Conservation (phyloP, 2,329 filamentous ascomycete species). For the Torrubiella hemipterigena region DNA sequence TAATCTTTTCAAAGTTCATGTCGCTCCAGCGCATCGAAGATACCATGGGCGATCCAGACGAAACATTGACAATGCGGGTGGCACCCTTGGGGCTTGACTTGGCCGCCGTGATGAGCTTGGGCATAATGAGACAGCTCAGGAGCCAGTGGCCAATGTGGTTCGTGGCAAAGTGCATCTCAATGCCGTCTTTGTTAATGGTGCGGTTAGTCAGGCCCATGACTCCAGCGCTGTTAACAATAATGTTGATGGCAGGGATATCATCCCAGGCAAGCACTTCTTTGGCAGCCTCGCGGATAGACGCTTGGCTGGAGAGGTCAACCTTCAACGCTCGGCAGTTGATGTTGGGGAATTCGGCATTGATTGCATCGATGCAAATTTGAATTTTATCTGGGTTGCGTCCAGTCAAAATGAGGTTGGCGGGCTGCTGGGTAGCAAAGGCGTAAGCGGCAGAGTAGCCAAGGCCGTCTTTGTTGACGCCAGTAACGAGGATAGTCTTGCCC, state of each 20-base stretch:
- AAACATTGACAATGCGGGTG: constrained; percentile 28
- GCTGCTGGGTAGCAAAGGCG: constrained; percentile 13
- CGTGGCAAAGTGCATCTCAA: constrained; percentile 22
- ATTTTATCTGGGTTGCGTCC: constrained; percentile 25
- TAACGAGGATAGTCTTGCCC: constrained; percentile 22
- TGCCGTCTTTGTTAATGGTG: constrained; percentile 19
- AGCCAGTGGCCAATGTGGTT: constrained; percentile 26
- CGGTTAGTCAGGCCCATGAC: constrained; percentile 21
- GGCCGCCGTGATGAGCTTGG: constrained; percentile 19
- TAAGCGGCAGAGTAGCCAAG: constrained; percentile 24
- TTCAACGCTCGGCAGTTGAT: constrained; percentile 19
- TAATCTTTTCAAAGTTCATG: constrained; percentile 25
- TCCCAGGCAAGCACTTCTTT: constrained; percentile 15
- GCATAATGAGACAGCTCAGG: constrained; percentile 21
- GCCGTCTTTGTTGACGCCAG: constrained; percentile 20
- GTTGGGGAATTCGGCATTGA: constrained; percentile 17
- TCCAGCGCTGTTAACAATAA: constrained; percentile 26
- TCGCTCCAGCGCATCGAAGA: constrained; percentile 27
- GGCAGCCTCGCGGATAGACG: constrained; percentile 24
- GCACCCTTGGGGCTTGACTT: constrained; percentile 14
- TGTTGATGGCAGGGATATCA: constrained; percentile 19
- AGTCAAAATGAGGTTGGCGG: constrained; percentile 25
- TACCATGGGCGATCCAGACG: constrained; percentile 26
- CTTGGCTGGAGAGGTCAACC: constrained; percentile 25
- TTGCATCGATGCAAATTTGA: constrained; percentile 20